Evolutionary conservation across 306 rosid species (phyloP).

Genomic region (Spatholobus suberectus): DNA sequence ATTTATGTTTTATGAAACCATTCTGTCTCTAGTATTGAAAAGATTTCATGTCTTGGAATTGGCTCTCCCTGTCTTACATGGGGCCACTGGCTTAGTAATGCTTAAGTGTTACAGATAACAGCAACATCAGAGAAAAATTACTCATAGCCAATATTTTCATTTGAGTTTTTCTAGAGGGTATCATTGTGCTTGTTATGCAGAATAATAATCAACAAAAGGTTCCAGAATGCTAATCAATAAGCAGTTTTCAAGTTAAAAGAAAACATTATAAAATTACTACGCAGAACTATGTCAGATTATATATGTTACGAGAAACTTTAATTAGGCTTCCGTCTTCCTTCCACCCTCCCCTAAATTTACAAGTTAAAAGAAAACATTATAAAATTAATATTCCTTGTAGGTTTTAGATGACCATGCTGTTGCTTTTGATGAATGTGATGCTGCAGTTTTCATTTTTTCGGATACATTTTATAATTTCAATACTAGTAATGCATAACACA

Average conservation of each 20-base stretch:
- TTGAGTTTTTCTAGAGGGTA: neutral
- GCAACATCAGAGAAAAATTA: neutral
- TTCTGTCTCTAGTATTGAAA: neutral
- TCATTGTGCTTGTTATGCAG: neutral
- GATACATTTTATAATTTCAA: neutral
- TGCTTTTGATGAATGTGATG: slow-evolving; percentile 11
- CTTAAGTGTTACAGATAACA: neutral
- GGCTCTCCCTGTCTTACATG: neutral
- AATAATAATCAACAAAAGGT: neutral
- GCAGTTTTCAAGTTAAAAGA: no score
- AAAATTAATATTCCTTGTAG: neutral
- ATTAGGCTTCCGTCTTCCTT: neutral
- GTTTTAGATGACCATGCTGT: neutral
- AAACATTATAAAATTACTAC: neutral
- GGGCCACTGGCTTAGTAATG: neutral
- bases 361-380: neutral
- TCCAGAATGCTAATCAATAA: neutral
- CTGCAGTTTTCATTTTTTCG: neutral
- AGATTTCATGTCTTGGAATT: neutral
- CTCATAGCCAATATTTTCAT: neutral
- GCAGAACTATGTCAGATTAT: neutral
- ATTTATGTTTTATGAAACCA: neutral
- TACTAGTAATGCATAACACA: neutral
- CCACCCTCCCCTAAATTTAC: neutral
- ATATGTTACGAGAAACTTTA: neutral